A percentile compares a stretch with the other conserved stretches of the same genome.
phyloP scores from a whole-genome alignment of 192 early-diverging fungal species.

The Coemansia sp. region DNA sequence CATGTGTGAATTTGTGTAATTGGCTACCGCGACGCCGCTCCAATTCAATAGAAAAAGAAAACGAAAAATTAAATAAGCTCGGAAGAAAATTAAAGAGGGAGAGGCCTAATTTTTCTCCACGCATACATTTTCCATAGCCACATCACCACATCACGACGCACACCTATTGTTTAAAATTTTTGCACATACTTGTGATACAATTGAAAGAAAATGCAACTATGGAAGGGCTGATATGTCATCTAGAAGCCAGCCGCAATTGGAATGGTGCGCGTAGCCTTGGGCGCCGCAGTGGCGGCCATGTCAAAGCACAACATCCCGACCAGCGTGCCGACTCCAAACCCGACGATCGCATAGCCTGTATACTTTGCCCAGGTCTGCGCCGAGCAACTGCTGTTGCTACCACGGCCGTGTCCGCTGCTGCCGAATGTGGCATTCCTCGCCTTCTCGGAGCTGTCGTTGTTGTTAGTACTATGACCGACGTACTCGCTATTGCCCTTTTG shows the following conservation, averaged over 20 bases:
- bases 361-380: conserved; percentile 34
- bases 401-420: not conserved
- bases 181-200: not conserved
- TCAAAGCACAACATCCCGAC: conserved; percentile 47
- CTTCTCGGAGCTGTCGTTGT: conserved; percentile 1
- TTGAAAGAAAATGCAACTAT: not conserved
- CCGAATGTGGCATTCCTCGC: not conserved
- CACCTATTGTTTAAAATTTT: not conserved
- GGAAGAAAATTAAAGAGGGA: not conserved
- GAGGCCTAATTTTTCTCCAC: not conserved
- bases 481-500: conserved; percentile 1
- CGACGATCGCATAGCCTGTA: conserved; percentile 47
- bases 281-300: conserved; percentile 28
- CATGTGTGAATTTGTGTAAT: conserved; percentile 11
- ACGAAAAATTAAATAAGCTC: not conserved
- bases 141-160: not conserved
- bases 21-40: not conserved
- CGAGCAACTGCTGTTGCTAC: not conserved
- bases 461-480: not conserved
- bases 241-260: conserved; percentile 22
- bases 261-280: conserved; percentile 44
- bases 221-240: not conserved
- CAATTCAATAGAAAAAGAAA: conserved; percentile 5
- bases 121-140: not conserved
- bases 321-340: conserved; percentile 48